Evolutionary conservation across 257 asterid genomes (phyloP), one percentile per base, ranked within the genome.

Genomic region (Linderniella brevidens): DNA sequence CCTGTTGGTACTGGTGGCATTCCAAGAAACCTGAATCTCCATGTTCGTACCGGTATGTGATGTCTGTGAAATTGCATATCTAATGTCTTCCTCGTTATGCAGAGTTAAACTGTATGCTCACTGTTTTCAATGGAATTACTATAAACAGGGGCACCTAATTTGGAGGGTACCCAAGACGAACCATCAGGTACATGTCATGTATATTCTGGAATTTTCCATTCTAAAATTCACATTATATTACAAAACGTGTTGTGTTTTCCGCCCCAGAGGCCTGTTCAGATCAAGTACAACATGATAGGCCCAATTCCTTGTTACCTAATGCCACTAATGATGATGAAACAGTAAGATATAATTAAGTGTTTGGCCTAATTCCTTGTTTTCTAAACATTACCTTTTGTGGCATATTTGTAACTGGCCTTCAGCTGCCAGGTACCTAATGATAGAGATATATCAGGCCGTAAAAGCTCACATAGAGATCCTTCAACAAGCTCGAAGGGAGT

Each of bases 11-110:
- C 68, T 55, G 70, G 83, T 18, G 72, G 48, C 51, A 46, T 61
- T 37, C 65, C 86, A n/a, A 79, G 97, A 72, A 72, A 77, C 66
- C 82, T 86, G 49, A 79, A 82, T 64, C 77, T 82, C 57, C 97
- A 86, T 56, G 79, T 86, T 57, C 94, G 79, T 58, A 41, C 94
- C 17, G 94, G 97, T 82, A 71, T 14, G 69, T 42, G 55, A 16
- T 47, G 19, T 25, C 32, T 25, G 32, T 25, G 32, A 25, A 25
- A 6, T 25, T 25, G 32, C 32, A 3, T 3, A 25, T 25, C 32
- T n/a, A n/a, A n/a, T n/a, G n/a, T n/a, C n/a, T n/a, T n/a, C n/a
- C n/a, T n/a, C n/a, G n/a, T n/a, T n/a, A n/a, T n/a, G n/a, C n/a
- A n/a, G n/a, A n/a, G n/a, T n/a, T n/a, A n/a, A n/a, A n/a, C n/a